A percentile compares a stretch with the other conserved stretches of the same genome.
Evolutionary conservation across 805 yeast genomes (phyloP).

Genomic region (Wickerhamiella brachini): DNA sequence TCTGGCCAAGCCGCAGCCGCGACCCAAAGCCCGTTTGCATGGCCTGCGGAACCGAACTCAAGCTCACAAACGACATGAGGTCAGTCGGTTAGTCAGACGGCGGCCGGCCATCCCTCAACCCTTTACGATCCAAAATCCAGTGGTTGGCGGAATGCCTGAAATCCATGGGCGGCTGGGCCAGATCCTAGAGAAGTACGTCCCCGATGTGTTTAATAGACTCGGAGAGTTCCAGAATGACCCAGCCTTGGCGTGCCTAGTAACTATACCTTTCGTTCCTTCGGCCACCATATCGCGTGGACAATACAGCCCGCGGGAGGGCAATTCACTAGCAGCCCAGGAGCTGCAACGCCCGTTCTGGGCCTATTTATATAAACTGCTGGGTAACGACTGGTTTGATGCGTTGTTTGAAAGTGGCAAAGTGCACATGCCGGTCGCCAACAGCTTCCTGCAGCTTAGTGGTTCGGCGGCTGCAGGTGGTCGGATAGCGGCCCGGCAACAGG

Average conservation of each 20-base stretch:
- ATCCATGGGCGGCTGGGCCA: not conserved
- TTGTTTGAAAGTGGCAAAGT: not conserved
- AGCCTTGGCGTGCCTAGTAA: not conserved
- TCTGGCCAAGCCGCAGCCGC: slow-evolving; percentile 58
- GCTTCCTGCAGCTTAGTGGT: not conserved
- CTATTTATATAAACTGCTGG: not conserved
- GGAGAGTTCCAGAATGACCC: not conserved
- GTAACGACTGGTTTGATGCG: not conserved
- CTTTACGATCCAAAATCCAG: too few relatives aligned
- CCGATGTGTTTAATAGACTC: not conserved
- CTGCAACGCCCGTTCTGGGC: not conserved
- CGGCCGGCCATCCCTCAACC: too few relatives aligned
- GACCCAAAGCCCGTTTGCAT: slow-evolving; percentile 60
- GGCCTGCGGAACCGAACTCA: slow-evolving; percentile 50
- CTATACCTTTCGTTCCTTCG: not conserved
- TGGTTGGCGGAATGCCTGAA: not conserved
- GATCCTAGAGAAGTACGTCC: not conserved
- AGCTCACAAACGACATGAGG: slow-evolving; percentile 6
- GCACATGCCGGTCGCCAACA: not conserved
- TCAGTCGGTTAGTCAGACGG: too few relatives aligned
- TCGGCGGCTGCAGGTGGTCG: not conserved
- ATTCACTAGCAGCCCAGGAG: not conserved
- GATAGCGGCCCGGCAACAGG: not conserved
- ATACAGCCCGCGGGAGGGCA: not conserved
- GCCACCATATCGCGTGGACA: not conserved